A percentile compares a stretch with the other conserved stretches of the same genome.
Evolutionary conservation across 164 flowering plant species (phyloP).

Genomic region (Stephania yunnanensis): DNA sequence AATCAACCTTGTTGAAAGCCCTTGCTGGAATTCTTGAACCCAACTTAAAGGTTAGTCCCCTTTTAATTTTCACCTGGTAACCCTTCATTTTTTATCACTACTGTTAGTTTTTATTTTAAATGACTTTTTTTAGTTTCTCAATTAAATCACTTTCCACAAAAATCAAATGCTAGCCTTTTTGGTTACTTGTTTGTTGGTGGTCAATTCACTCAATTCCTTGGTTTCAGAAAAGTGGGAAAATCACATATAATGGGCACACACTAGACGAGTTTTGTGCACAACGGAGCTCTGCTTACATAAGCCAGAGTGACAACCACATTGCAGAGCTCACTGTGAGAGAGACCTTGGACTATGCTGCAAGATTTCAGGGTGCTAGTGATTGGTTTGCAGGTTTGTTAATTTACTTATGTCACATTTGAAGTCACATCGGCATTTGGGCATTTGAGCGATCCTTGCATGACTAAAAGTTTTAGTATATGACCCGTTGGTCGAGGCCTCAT

Average conservation of each 20-base stretch:
- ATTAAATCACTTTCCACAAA: no score
- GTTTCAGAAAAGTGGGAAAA: constrained; percentile 47
- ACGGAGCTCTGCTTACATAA: constrained; percentile 69
- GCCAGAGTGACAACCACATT: constrained; percentile 70
- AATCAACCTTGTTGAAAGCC: constrained; percentile 58
- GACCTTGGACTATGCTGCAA: constrained; percentile 71
- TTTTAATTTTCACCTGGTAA: no score
- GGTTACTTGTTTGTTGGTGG: no score
- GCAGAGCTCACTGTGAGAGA: constrained; percentile 74
- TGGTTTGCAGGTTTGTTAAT: constrained; percentile 36
- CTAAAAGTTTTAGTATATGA: no score
- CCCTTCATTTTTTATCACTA: background rate
- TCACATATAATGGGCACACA: constrained; percentile 56
- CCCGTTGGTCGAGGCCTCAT: no score
- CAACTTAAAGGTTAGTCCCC: constrained; percentile 38
- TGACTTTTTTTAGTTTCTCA: no score
- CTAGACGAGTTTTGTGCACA: constrained; percentile 50
- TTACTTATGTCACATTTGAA: no score
- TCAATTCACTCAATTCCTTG: background rate
- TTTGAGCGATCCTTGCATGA: no score
- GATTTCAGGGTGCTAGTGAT: constrained; percentile 70
- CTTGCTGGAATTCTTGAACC: constrained; percentile 59
- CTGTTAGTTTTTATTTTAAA: no score
- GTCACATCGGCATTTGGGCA: no score
- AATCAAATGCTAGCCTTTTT: background rate